Conservation (phyloP, 352 stramenopile species). For the Albugo candida region DNA sequence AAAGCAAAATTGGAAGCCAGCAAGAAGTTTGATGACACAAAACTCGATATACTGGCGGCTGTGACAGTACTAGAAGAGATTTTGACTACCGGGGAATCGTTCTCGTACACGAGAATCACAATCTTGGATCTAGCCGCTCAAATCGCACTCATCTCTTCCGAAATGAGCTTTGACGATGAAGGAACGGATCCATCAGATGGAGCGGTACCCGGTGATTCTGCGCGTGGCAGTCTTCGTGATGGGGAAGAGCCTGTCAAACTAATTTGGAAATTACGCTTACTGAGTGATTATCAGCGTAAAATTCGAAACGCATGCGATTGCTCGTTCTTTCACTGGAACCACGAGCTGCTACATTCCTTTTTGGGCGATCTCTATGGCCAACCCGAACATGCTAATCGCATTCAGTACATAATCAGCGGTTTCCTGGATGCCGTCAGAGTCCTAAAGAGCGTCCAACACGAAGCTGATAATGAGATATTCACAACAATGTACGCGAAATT, state of each 20-base stretch:
- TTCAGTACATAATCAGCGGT: constrained; percentile 64
- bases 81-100: constrained; percentile 55
- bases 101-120: constrained; percentile 69
- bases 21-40: constrained; percentile 76
- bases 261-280: constrained; percentile 68
- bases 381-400: constrained; percentile 60
- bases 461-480: constrained; percentile 44
- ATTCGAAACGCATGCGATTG: constrained; percentile 77
- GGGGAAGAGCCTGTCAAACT: constrained; percentile 55
- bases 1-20: constrained; percentile 70
- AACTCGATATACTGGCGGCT: constrained; percentile 62
- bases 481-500: constrained; percentile 57
- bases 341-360: constrained; percentile 75
- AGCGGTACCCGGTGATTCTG: constrained; percentile 6
- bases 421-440: constrained; percentile 65
- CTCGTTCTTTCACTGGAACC: constrained; percentile 87
- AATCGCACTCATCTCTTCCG: constrained; percentile 54
- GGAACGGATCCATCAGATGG: too few species aligned
- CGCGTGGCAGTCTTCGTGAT: constrained; percentile 29
- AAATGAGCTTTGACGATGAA: constrained; percentile 7
- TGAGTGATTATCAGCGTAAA: constrained; percentile 79
- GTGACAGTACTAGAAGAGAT: constrained; percentile 76
- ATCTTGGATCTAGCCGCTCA: constrained; percentile 62
- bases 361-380: constrained; percentile 62
- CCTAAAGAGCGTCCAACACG: constrained; percentile 53